Evolutionary conservation across 2,329 filamentous ascomycete genomes (phyloP).

Genomic region (Phialophora macrospora): DNA sequence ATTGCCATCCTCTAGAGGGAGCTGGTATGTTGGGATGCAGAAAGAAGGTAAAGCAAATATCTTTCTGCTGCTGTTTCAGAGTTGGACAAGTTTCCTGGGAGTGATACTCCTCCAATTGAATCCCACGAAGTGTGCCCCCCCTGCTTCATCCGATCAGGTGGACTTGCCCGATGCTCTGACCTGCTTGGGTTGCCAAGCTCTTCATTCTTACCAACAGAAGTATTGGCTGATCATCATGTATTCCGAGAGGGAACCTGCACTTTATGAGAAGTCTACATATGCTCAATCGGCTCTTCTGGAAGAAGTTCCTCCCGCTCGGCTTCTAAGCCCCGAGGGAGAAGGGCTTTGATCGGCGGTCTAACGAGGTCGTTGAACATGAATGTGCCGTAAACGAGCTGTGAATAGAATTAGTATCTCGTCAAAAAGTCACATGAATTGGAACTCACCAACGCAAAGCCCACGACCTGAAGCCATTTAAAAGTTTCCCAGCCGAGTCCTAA

Average conservation of each 20-base stretch:
- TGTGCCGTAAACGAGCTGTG: slow-evolving; percentile 83
- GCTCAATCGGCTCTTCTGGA: slow-evolving; percentile 83
- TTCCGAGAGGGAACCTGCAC: background rate
- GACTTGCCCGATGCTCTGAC: background rate
- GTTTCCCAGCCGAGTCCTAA: slow-evolving; percentile 93
- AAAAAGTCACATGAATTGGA: background rate
- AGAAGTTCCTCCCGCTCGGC: slow-evolving; percentile 57
- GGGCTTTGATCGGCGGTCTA: slow-evolving; percentile 75
- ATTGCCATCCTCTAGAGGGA: slow-evolving; percentile 22
- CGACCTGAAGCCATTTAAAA: slow-evolving; percentile 95
- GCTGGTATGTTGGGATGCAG: background rate
- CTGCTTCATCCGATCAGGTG: background rate
- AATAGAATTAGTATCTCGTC: slow-evolving; percentile 6
- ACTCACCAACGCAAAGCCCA: slow-evolving; percentile 72
- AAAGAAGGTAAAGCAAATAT: background rate
- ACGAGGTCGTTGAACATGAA: slow-evolving; percentile 96
- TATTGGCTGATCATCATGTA: background rate
- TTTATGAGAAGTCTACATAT: slow-evolving; percentile 46
- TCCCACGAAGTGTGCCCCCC: background rate
- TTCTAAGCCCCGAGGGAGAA: slow-evolving; percentile 56
- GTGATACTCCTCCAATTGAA: background rate
- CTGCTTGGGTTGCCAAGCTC: background rate
- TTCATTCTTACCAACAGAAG: background rate
- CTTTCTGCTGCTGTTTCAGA: background rate
- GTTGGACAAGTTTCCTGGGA: background rate